Evolutionary conservation across 129 eudicot species (phyloP), one percentile per base, ranked within the genome.

Genomic region (Ambrosia trifida): DNA sequence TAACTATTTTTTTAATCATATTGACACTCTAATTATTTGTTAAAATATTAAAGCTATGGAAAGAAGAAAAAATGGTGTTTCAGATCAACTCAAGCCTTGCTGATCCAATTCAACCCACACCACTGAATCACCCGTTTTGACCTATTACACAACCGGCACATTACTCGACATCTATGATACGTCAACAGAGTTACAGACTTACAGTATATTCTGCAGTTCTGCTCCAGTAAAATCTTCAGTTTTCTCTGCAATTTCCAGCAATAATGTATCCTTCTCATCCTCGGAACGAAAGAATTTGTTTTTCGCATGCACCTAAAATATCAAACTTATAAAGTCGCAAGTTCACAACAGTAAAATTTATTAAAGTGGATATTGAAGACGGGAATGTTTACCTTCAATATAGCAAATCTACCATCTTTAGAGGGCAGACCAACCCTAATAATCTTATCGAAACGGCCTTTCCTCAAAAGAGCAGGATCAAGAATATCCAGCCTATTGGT

Each of bases 161-260:
- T 49, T 49, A 53, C n/a, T 31, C 31, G 28, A 28, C 60, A 18
- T 68, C 60, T 51, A 69, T 5, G 32, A 51, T 30, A 41, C 18
- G 45, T 31, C 36, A 45, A 45, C 7, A 7, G 35, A 60, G 9
- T 30, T 46, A 60, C 44, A 40, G 44, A 40, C 20, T 70, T 90
- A 87, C 97, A 93, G 83, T 81, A 93, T 85, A 77, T 93, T 93
- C 88, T 87, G 95, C 84, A 93, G 83, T 69, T 93, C 98, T 57
- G 98, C 98, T 63, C 98, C 98, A 51, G 96, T 89, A 80, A 89
- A 93, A 83, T 85, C 90, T 80, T 93, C 98, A 33, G 98, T 83
- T 62, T 62, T 81, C 52, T 87, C 95, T 18, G 95, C 90, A 76
- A 93, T 78, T 85, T 93, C 98, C 83, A 82, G 77, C 70, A 93